A percentile compares a stretch with the other conserved stretches of the same genome.
phyloP scores from a whole-genome alignment of 768 basidiomycete species.

The Trametes coccinea region DNA sequence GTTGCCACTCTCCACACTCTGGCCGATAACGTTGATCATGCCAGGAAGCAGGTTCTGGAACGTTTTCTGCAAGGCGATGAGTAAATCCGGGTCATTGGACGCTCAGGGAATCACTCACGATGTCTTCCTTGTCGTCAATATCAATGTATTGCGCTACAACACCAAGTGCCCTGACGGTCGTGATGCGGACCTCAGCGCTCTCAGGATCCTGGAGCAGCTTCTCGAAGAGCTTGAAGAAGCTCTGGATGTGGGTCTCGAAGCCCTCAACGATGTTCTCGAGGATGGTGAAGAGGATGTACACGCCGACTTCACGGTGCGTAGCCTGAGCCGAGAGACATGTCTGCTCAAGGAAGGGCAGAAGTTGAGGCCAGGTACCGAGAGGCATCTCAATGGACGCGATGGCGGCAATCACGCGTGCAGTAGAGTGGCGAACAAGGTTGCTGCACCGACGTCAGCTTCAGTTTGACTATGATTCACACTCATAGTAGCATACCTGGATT shows the following conservation, averaged over 20 bases:
- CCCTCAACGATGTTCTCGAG: conserved; percentile 90
- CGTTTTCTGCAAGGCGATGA: conserved; percentile 53
- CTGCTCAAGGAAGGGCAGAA: conserved; percentile 84
- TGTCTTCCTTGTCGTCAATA: conserved; percentile 79
- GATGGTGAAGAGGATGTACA: conserved; percentile 87
- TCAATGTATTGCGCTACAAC: conserved; percentile 94
- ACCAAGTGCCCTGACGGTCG: conserved; percentile 86
- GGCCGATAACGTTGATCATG: conserved; percentile 88
- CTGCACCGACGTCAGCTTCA: conserved; percentile 42
- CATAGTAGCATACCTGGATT: conserved; percentile 62
- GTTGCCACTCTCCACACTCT: conserved; percentile 76
- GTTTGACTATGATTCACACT: conserved; percentile 4
- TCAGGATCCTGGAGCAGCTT: conserved; percentile 76
- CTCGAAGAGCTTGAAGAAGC: conserved; percentile 80
- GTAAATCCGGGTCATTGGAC: background rate
- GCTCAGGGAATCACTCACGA: conserved; percentile 51
- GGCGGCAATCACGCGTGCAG: conserved; percentile 89
- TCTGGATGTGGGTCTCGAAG: conserved; percentile 73
- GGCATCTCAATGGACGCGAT: conserved; percentile 89
- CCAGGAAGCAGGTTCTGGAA: conserved; percentile 85
- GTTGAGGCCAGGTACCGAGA: conserved; percentile 75
- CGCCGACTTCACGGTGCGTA: conserved; percentile 86
- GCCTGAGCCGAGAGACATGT: conserved; percentile 69
- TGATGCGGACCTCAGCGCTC: conserved; percentile 87
- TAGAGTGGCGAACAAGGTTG: conserved; percentile 87